Percentiles rank a stretch among this genome's conserved stretches.
Evolutionary conservation across 768 basidiomycete genomes (phyloP).

Genomic region (Suillus subluteus): DNA sequence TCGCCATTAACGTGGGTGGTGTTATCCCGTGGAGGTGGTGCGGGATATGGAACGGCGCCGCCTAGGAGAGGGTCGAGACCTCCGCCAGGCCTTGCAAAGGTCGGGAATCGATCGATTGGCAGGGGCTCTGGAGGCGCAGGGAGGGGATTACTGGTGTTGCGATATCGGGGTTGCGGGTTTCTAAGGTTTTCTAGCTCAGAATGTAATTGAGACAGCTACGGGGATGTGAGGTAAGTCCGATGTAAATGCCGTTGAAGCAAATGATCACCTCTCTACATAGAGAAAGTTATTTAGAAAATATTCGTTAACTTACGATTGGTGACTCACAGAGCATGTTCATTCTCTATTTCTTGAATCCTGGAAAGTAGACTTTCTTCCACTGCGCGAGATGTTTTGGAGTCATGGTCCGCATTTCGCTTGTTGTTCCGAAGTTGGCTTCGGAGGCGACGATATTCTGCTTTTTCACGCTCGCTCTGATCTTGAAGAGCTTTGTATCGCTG

Average conservation of each 20-base stretch:
- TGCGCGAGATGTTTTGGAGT: conserved; percentile 39
- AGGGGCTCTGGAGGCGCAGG: conserved; percentile 60
- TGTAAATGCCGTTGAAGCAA: not conserved
- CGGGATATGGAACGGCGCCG: conserved; percentile 29
- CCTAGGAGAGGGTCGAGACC: conserved; percentile 23
- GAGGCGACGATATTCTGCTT: conserved; percentile 34
- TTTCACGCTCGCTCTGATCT: conserved; percentile 36
- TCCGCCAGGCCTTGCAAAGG: conserved; percentile 41
- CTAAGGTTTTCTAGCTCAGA: conserved; percentile 42
- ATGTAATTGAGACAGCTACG: conserved; percentile 37
- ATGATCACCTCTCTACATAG: conserved; percentile 12
- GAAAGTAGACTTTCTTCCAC: conserved; percentile 40
- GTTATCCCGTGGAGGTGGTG: conserved; percentile 28
- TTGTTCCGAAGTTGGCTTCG: conserved; percentile 34
- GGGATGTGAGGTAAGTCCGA: conserved; percentile 24
- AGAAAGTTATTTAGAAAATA: conserved; percentile 1
- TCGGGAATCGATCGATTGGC: conserved; percentile 46
- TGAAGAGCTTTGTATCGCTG: conserved; percentile 43
- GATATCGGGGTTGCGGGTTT: conserved; percentile 32
- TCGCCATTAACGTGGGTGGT: conserved; percentile 18
- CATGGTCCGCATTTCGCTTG: conserved; percentile 33
- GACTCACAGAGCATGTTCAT: conserved; percentile 31
- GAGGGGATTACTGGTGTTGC: conserved; percentile 50
- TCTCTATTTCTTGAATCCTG: conserved; percentile 37
- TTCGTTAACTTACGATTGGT: conserved; percentile 1